Percentiles rank a stretch among this genome's conserved stretches.
These are phyloP conservation scores for Sugiyamaella japonica DNA, from an alignment of 1,139 yeast genomes.

Conservation along the genomic window DNA sequence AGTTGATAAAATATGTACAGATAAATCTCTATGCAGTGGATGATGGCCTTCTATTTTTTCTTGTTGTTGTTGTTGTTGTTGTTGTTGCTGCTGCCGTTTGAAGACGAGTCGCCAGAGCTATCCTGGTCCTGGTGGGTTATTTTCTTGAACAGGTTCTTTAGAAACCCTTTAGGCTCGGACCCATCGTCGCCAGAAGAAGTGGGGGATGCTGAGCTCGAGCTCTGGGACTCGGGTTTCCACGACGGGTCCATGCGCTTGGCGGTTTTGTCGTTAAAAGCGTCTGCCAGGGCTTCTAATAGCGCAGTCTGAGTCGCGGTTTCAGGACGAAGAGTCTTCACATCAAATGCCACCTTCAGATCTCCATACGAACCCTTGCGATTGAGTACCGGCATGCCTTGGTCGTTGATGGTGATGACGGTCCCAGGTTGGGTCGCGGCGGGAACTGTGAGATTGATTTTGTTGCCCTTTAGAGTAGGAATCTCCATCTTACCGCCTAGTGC, in stretches of 20 bases:
- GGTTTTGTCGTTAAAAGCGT: conserved; percentile 72
- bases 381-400: conserved; percentile 79
- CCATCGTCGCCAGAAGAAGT: conserved; percentile 8
- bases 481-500: conserved; percentile 89
- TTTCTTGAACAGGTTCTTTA: conserved; percentile 35
- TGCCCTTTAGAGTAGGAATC: conserved; percentile 71
- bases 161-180: conserved; percentile 26
- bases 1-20: conserved; percentile 1
- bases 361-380: conserved; percentile 56
- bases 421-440: conserved; percentile 86
- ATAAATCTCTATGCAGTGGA: neutral
- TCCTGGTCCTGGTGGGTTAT: conserved; percentile 32
- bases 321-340: conserved; percentile 72
- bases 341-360: conserved; percentile 72
- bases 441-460: conserved; percentile 67
- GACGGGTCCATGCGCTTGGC: conserved; percentile 68
- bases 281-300: conserved; percentile 93
- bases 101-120: neutral
- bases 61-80: neutral
- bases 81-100: neutral
- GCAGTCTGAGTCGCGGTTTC: conserved; percentile 86
- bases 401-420: conserved; percentile 71
- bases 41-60: neutral
- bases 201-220: neutral
- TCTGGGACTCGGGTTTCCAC: conserved; percentile 3